Evolutionary conservation across 352 stramenopile genomes (phyloP).

Genomic region (Phytophthora hybrid): DNA sequence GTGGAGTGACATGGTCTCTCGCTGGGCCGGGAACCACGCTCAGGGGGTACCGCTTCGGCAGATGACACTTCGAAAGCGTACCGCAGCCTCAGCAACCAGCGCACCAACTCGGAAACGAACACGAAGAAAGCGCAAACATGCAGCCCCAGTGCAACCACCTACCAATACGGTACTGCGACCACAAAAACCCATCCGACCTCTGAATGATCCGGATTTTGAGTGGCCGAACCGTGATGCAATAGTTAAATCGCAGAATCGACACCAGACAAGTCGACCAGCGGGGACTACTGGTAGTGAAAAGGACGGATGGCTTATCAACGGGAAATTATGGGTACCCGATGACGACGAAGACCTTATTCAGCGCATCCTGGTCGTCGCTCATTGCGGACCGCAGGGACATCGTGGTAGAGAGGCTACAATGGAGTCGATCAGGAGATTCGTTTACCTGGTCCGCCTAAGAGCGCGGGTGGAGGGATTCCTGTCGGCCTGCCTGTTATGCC

Average conservation of each 20-base stretch:
- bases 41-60: too few relatives aligned
- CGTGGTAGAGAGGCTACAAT: background rate
- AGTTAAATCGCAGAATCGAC: background rate
- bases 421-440: background rate
- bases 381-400: background rate
- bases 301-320: background rate
- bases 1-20: too few relatives aligned
- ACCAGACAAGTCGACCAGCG: background rate
- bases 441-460: background rate
- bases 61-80: too few relatives aligned
- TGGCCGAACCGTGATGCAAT: background rate
- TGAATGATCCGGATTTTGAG: background rate
- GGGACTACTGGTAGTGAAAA: background rate
- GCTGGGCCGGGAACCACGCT: too few relatives aligned
- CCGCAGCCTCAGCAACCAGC: too few relatives aligned
- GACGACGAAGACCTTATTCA: background rate
- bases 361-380: background rate
- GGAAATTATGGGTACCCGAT: too few relatives aligned
- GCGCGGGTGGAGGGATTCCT: too few relatives aligned
- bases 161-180: background rate
- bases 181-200: background rate
- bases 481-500: too few relatives aligned
- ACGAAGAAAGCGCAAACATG: background rate
- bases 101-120: background rate
- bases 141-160: background rate